phyloP scores from a whole-genome alignment of 495 filamentous ascomycete genomes.

The Ramalina peruviana region DNA sequence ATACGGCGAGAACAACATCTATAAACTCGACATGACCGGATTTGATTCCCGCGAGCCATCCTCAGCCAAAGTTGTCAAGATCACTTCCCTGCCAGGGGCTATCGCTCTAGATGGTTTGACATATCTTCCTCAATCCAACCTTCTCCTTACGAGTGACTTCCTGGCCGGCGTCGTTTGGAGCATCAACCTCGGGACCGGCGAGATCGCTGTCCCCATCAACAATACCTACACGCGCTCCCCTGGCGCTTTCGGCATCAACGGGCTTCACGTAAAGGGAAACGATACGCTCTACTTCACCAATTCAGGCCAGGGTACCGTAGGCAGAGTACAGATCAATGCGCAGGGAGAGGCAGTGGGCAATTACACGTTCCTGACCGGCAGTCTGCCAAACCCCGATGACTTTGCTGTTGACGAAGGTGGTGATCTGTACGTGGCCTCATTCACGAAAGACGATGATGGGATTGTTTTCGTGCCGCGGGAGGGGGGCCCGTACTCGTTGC shows the following conservation, averaged over 20 bases:
- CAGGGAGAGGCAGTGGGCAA: background rate
- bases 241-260: background rate
- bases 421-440: background rate
- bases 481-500: background rate
- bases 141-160: background rate
- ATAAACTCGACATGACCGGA: background rate
- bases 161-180: background rate
- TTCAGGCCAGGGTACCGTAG: background rate
- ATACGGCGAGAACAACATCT: background rate
- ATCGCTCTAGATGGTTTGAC: constrained; percentile 1
- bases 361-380: background rate
- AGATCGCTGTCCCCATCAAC: background rate
- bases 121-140: background rate
- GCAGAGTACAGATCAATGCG: background rate
- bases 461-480: background rate
- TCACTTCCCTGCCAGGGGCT: background rate
- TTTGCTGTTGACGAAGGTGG: background rate
- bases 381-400: background rate
- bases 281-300: constrained; percentile 6
- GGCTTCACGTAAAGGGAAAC: background rate
- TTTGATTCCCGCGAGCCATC: background rate
- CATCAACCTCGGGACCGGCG: background rate
- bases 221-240: background rate
- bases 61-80: background rate
- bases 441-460: background rate